A percentile compares a stretch with the other conserved stretches of the same genome.
Evolutionary conservation across 495 filamentous ascomycete species (phyloP).

Genomic region (Sphaerosporella brunnea): DNA sequence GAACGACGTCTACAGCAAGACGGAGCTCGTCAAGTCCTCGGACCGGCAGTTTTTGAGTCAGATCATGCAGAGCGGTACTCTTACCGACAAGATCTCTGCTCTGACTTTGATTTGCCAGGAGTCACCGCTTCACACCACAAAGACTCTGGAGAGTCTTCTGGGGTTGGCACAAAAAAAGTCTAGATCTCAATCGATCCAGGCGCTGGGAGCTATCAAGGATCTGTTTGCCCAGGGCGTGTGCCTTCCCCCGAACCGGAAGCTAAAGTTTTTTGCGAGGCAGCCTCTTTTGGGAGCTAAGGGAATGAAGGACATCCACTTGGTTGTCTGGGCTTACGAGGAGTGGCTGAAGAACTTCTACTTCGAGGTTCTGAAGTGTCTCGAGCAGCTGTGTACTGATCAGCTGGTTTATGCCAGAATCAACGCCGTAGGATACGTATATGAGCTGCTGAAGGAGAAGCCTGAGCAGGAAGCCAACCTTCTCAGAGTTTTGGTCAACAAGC

Average conservation of each 20-base stretch:
- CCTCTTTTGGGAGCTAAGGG: slow-evolving; percentile 52
- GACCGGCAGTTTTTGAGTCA: slow-evolving; percentile 86
- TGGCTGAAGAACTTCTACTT: slow-evolving; percentile 87
- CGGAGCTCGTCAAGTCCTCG: slow-evolving; percentile 42
- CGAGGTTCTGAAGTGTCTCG: slow-evolving; percentile 72
- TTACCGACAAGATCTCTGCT: slow-evolving; percentile 91
- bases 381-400: slow-evolving; percentile 82
- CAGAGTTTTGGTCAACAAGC: slow-evolving; percentile 81
- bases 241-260: slow-evolving; percentile 62
- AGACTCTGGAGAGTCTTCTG: slow-evolving; percentile 68
- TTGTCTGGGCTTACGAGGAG: slow-evolving; percentile 85
- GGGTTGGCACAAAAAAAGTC: slow-evolving; percentile 70
- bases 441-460: slow-evolving; percentile 83
- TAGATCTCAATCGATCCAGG: slow-evolving; percentile 81
- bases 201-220: slow-evolving; percentile 81
- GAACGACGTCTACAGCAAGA: slow-evolving; percentile 40
- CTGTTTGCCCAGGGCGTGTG: slow-evolving; percentile 74
- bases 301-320: slow-evolving; percentile 54
- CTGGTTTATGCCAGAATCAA: slow-evolving; percentile 75
- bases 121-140: slow-evolving; percentile 80
- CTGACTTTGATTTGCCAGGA: slow-evolving; percentile 86
- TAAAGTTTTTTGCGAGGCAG: slow-evolving; percentile 63
- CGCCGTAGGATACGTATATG: slow-evolving; percentile 72
- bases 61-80: slow-evolving; percentile 89
- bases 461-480: slow-evolving; percentile 93